Evolutionary conservation across 73 alveolate genomes (phyloP).

Genomic region (Blepharisma stoltei): DNA sequence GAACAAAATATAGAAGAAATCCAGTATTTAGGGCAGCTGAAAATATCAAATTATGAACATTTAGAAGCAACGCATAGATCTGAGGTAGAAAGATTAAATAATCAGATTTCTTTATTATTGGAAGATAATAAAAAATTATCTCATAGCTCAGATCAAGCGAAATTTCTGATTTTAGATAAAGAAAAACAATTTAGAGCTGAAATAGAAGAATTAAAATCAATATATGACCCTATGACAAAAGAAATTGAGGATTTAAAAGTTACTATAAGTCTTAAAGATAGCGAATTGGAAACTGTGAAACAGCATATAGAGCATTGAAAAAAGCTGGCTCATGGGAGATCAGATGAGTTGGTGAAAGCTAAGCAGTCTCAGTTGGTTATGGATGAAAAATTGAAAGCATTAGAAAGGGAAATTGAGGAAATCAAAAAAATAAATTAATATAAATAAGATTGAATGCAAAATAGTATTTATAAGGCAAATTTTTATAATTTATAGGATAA

Average conservation of each 20-base stretch:
- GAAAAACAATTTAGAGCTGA: not conserved
- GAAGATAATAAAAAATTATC: no score
- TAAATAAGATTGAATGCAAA: no score
- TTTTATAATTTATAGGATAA: no score
- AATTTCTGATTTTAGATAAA: not conserved
- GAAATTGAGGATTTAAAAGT: not conserved
- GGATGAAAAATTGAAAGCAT: not conserved
- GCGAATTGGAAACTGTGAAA: not conserved
- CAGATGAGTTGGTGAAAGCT: constrained; percentile 2
- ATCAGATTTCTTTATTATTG: no score
- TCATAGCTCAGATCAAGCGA: no score
- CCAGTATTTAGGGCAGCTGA: no score
- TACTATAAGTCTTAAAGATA: constrained; percentile 3
- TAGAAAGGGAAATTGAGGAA: not conserved
- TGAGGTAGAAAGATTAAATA: no score
- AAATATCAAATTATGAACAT: no score
- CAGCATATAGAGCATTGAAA: constrained; percentile 17
- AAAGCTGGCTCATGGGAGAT: not conserved
- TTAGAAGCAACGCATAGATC: no score
- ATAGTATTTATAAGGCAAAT: no score
- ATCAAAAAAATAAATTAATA: no score
- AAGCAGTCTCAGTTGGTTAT: not conserved
- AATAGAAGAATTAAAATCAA: not conserved
- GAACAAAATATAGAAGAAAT: no score
- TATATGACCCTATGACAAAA: not conserved